Evolutionary conservation across 352 stramenopile species (phyloP), one percentile per base, ranked within the genome.

Genomic region (Phytophthora sp.): DNA sequence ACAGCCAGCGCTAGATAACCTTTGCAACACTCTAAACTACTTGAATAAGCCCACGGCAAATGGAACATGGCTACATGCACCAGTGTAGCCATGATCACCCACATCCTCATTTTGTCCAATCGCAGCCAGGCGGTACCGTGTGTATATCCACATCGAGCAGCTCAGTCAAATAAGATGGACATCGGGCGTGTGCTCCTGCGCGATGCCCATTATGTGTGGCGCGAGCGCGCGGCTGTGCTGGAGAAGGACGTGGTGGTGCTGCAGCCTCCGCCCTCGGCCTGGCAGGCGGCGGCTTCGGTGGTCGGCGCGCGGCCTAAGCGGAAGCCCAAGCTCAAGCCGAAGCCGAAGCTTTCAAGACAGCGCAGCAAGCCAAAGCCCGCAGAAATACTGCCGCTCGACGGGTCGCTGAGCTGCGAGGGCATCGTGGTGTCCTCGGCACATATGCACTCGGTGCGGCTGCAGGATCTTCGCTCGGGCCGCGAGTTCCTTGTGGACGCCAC

Each of bases 371-470:
- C 43, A 1, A 65, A 60, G 28, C 58, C 26, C 45, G 41, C 41
- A 12, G 71, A 79, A 43, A 44, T 55, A 34, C 61, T 86, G 46
- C 43, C 64, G 18, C 60, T 86, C 11, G 76, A 86, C 41, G 76
- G 76, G 3, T 67, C 71, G 2, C 65, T 79, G 24, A 62, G 49
- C 10, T 88, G 77, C 21, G 79, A 88, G 31, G 67, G 66, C 5
- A 69, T 87, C n/a, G 79, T 88, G 17, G 79, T 88, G 27, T 88
- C 79, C 2, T 81, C 79, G 2, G 79, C 77, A 31, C 79, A 88
- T 53, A 57, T 83, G 72, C 72, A 88, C 50, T 80, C 77, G 23
- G 74, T 87, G 53, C 75, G 68, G 20, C 72, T 88, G 3, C 44
- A 70, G 4, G 69, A 88, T 26, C 60, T 84, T 15, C 65, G 77